Conservation (phyloP, 805 yeast species). For the Kluyveromyces siamensis region DNA sequence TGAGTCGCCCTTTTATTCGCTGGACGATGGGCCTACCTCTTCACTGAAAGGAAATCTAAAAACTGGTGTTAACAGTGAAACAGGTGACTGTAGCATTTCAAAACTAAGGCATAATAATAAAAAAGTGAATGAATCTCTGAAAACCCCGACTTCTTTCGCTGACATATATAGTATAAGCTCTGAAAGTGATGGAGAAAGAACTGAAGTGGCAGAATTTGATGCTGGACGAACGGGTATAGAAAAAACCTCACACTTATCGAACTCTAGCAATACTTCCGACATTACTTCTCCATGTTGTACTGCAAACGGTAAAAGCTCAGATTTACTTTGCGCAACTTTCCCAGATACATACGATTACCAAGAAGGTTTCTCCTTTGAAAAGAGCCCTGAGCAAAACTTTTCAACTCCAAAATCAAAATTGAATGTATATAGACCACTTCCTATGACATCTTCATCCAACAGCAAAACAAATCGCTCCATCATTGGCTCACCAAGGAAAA, state of each 20-base stretch:
- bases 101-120: not conserved
- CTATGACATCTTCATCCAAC: not conserved
- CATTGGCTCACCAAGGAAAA: constrained; percentile 3
- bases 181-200: not conserved
- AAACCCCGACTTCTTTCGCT: not conserved
- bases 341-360: not conserved
- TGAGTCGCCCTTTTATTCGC: not conserved
- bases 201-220: not conserved
- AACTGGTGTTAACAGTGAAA: not conserved
- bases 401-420: not conserved
- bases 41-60: not conserved
- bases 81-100: not conserved
- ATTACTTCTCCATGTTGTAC: not conserved
- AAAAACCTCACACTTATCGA: not conserved
- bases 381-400: not conserved
- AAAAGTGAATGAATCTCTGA: not conserved
- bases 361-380: not conserved
- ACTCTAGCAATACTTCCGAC: no score
- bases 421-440: not conserved
- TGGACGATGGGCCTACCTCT: not conserved
- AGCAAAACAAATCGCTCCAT: not conserved
- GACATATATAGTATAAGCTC: not conserved
- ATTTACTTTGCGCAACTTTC: not conserved
- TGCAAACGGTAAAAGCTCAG: not conserved
- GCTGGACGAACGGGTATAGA: not conserved